Evolutionary conservation across 805 yeast genomes (phyloP), one percentile per base, ranked within the genome.

Genomic region (Saccharomycopsis vini): DNA sequence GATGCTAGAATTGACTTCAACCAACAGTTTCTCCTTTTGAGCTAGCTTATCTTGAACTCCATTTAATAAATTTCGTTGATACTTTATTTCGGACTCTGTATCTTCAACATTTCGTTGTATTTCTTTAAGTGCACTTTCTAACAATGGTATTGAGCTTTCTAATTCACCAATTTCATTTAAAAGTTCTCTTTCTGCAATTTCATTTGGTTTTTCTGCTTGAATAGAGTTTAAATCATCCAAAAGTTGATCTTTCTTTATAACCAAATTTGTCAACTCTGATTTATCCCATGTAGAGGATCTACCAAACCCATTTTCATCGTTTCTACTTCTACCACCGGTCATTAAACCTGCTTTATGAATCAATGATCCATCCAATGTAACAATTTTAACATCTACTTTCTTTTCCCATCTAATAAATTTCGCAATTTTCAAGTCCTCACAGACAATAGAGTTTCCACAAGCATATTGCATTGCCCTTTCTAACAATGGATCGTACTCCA

Each of bases 261-360:
- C 70, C 51, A 88, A 65, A 19, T 68, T 64, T 41, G 70, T 72
- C 52, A 74, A 72, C 52, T 80, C 84, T 35, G 74, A 71, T 55
- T 81, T 86, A 58, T 79, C 87, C 95, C 95, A 86, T 50, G 74
- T 70, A 45, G 64, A 12, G 50, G 10, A 69, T 67, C n/a, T 68
- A 10, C 38, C 45, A 23, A 13, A 13, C 16, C 38, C 39, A 5
- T 26, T 61, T 23, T 59, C 56, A 18, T 52, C 56, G 32, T 67
- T 67, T n/a, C 68, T 67, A 4, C 76, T 68, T 23, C 69, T 64
- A 52, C 97, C 97, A 59, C 97, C 97, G 6, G 97, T 82, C 95
- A 92, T 86, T 30, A 88, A 68, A 5, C 95, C 95, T 3, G 90
- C 79, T 54, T 77, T 78, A 56, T 86, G 87, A 38, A 92, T 83